phyloP scores from a whole-genome alignment of 2,329 filamentous ascomycete genomes.

The Colletotrichum sp. region DNA sequence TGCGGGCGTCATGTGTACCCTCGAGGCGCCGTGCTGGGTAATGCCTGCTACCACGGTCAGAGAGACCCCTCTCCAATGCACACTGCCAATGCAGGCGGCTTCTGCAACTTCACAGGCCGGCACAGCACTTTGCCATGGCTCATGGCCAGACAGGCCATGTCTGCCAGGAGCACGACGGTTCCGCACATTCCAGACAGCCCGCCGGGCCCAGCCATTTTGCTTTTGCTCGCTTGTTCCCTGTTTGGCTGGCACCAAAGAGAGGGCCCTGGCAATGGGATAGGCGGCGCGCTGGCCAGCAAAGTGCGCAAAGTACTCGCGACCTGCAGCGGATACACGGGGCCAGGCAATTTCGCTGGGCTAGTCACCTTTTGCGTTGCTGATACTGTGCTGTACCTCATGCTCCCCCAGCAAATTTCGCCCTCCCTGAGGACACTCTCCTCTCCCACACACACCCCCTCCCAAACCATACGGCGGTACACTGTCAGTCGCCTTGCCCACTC shows the following conservation, averaged over 20 bases:
- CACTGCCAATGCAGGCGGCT: conserved; percentile 10
- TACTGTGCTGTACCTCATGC: conserved; percentile 22
- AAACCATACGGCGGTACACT: conserved; percentile 6
- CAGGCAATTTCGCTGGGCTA: conserved; percentile 14
- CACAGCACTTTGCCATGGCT: background rate
- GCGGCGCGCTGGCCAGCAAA: conserved; percentile 6
- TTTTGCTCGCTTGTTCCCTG: conserved; percentile 22
- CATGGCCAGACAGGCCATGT: background rate
- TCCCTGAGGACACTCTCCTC: conserved; percentile 8
- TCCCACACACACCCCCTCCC: conserved; percentile 16
- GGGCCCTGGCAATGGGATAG: conserved; percentile 5
- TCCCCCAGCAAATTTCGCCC: conserved; percentile 9
- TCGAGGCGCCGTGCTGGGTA: background rate
- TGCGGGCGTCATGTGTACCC: conserved; percentile 8
- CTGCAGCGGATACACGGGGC: conserved; percentile 15
- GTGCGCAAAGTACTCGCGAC: conserved; percentile 19
- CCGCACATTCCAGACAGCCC: conserved; percentile 17
- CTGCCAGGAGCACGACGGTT: conserved; percentile 8
- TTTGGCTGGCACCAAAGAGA: background rate
- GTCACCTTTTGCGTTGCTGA: conserved; percentile 10
- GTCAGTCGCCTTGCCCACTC: conserved; percentile 20
- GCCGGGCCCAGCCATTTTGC: conserved; percentile 18
- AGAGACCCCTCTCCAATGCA: conserved; percentile 1
- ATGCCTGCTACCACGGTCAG: conserved; percentile 12
- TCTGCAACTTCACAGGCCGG: conserved; percentile 6